These are phyloP conservation scores for Penicillium sp. DNA, from an alignment of 2,329 filamentous ascomycete genomes.

Conservation along the genomic window DNA sequence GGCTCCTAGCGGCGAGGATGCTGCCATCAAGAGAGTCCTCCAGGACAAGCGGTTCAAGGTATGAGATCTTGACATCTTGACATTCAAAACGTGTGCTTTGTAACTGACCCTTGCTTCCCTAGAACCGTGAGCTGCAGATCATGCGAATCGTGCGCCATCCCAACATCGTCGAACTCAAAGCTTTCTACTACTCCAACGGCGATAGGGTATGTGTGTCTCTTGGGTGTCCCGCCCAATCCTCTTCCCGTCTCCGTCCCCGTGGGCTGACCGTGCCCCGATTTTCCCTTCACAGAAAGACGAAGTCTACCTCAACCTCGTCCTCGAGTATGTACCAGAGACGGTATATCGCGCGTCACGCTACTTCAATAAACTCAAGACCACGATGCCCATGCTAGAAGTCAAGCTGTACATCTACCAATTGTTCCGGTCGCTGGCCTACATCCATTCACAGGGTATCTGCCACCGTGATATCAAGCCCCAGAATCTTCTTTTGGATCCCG, in stretches of 20 bases:
- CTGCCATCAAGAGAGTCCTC: slow-evolving; percentile 96
- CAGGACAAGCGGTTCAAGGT: slow-evolving; percentile 99
- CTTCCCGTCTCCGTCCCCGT: slow-evolving; percentile 5
- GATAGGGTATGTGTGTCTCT: slow-evolving; percentile 71
- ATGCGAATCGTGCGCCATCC: slow-evolving; percentile 99
- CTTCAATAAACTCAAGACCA: slow-evolving; percentile 99
- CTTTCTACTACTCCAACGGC: slow-evolving; percentile 99
- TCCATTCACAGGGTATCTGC: slow-evolving; percentile 98
- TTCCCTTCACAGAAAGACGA: slow-evolving; percentile 73
- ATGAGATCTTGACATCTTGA: slow-evolving; percentile 11
- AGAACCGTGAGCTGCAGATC: slow-evolving; percentile 99
- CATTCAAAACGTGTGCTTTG: background rate
- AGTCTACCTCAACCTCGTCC: slow-evolving; percentile 96
- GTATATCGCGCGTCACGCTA: slow-evolving; percentile 97
- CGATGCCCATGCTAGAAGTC: slow-evolving; percentile 97
- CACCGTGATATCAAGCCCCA: slow-evolving; percentile 99
- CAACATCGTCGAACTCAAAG: slow-evolving; percentile 98
- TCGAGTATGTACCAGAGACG: slow-evolving; percentile 97
- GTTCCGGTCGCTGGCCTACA: slow-evolving; percentile 96
- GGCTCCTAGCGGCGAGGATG: slow-evolving; percentile 95
- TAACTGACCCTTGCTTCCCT: slow-evolving; percentile 35
- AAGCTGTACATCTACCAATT: slow-evolving; percentile 99
- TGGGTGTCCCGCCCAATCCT: slow-evolving; percentile 1
- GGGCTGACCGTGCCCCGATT: slow-evolving; percentile 3
- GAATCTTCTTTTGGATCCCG: slow-evolving; percentile 90